phyloP scores from a whole-genome alignment of 2,329 filamentous ascomycete genomes.

The Fusarium fujikuroi region DNA sequence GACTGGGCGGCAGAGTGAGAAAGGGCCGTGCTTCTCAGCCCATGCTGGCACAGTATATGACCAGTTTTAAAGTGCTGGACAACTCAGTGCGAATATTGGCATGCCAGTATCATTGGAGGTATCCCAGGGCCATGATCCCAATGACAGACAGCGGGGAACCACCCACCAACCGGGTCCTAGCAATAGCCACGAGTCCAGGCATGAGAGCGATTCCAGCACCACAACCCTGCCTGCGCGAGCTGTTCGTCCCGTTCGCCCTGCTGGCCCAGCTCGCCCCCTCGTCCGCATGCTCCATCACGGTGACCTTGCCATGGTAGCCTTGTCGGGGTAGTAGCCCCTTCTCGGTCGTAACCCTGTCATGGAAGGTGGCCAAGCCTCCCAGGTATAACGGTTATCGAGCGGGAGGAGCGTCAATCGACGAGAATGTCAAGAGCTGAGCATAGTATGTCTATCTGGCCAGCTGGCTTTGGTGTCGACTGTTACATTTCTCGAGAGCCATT shows the following conservation, averaged over 20 bases:
- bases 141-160: slow-evolving; percentile 44
- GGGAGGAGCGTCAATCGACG: slow-evolving; percentile 25
- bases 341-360: slow-evolving; percentile 45
- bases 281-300: slow-evolving; percentile 32
- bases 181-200: slow-evolving; percentile 41
- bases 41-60: slow-evolving; percentile 27
- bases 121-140: slow-evolving; percentile 31
- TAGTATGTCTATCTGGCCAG: slow-evolving; percentile 3
- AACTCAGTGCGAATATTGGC: slow-evolving; percentile 30
- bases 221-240: slow-evolving; percentile 39
- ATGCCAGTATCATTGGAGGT: slow-evolving; percentile 27
- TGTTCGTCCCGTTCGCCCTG: slow-evolving; percentile 42
- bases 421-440: slow-evolving; percentile 33
- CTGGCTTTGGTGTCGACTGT: slow-evolving; percentile 16
- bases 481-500: slow-evolving; percentile 24
- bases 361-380: slow-evolving; percentile 41
- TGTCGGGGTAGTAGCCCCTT: slow-evolving; percentile 42
- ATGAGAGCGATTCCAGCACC: slow-evolving; percentile 38
- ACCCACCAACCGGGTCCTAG: slow-evolving; percentile 43
- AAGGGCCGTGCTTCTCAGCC: slow-evolving; percentile 25
- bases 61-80: neutral
- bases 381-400: slow-evolving; percentile 16
- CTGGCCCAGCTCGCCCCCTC: slow-evolving; percentile 40
- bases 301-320: slow-evolving; percentile 42
- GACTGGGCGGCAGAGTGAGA: slow-evolving; percentile 18